Conservation (phyloP, 371 early-diverging fungal genomes). For the Rhizopus delemar region DNA sequence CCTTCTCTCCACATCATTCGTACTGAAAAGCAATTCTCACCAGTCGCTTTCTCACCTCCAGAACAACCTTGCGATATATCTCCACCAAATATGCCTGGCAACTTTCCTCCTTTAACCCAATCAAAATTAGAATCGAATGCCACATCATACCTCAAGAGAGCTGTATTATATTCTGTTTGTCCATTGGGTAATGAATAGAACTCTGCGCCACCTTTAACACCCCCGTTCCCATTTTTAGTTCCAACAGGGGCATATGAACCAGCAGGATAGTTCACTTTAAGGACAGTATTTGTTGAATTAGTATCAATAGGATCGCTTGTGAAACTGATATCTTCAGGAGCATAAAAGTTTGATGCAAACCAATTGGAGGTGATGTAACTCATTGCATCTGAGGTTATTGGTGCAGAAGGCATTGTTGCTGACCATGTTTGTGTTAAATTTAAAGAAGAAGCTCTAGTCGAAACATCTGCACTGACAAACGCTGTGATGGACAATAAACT, state of each 20-base stretch:
- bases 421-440: conserved; percentile 39
- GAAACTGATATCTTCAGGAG: conserved; percentile 14
- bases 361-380: conserved; percentile 19
- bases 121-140: conserved; percentile 57
- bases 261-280: conserved; percentile 21
- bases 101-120: conserved; percentile 59
- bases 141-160: conserved; percentile 54
- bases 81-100: conserved; percentile 57
- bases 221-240: conserved; percentile 24
- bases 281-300: conserved; percentile 6
- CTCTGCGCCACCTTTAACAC: conserved; percentile 51
- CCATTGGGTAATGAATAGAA: conserved; percentile 49
- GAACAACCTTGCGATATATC: conserved; percentile 42
- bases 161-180: conserved; percentile 34
- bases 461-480: conserved; percentile 5
- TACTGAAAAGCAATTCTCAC: conserved; percentile 44
- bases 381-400: neutral
- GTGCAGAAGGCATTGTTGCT: conserved; percentile 30
- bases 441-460: conserved; percentile 27
- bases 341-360: conserved; percentile 18
- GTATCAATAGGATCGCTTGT: conserved; percentile 13
- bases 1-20: conserved; percentile 52
- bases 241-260: conserved; percentile 34
- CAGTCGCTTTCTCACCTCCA: conserved; percentile 44
- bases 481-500: neutral